Base-by-base conservation (phyloP, 2,329 filamentous ascomycete species). In the Aspergillus thermomutatus region DNA sequence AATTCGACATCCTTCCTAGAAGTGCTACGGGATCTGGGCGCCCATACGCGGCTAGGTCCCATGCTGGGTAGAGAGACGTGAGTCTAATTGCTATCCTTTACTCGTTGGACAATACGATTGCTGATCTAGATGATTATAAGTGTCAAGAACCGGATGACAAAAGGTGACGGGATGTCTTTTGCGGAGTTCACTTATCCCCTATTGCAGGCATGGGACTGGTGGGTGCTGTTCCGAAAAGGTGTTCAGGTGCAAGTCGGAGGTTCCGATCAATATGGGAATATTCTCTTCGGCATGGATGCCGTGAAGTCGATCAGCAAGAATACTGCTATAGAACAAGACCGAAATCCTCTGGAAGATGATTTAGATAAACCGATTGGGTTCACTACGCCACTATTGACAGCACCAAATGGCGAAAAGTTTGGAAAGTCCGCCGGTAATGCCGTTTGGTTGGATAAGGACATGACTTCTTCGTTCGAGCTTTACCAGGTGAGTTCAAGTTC, bases 181-280 rank as follows among this genome's bases (percentile, higher is more conserved):
- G 88, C 91, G 37, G 94, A 99, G 71, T 96, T 99, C 73, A 84
- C 87, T 45, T 99, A 99, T 69, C 94, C 95, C 1, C 77, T 99
- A 17, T 85, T 97, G 66, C 94, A 99, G 72, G 92, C 89, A 23
- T 97, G 92, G 89, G 94, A 99, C 72, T 99, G 92, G 85, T 97
- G 91, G 90, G 82, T 90, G 64, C 83, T 97, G 77, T 95, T 90
- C 75, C 82, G 84, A 25, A 83, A 81, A 52, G 81, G 83, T 49
- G 81, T 92, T 9, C 88, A 92, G 69, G 83, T 97, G 71, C 92
- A 99, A 75, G 90, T 99, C 52, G 94, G 94, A 56, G 94, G 94
- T 41, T 92, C 92, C 6, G 94, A 99, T 71, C 94, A 99, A 76
- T 97, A 88, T 71, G 94, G 94, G 60, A 99, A 99, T 75, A 97